phyloP scores from a whole-genome alignment of 371 early-diverging fungal genomes.

The Cokeromyces recurvatus region DNA sequence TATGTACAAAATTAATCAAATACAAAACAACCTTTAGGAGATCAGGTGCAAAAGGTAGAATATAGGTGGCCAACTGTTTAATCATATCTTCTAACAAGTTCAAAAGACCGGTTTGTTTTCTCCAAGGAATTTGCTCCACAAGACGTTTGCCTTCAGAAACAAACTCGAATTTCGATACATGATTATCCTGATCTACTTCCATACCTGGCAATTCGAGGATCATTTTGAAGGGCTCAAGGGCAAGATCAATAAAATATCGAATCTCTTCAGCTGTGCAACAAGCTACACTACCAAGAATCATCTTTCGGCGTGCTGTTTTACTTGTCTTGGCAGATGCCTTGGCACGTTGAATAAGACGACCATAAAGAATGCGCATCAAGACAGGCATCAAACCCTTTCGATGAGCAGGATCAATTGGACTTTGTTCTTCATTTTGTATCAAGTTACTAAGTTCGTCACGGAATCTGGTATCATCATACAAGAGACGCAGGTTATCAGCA shows the following conservation, averaged over 20 bases:
- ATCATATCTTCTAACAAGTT: slow-evolving; percentile 75
- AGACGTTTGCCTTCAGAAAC: slow-evolving; percentile 17
- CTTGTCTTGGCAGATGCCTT: slow-evolving; percentile 56
- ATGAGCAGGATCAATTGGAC: slow-evolving; percentile 59
- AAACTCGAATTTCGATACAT: slow-evolving; percentile 13
- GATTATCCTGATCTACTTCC: slow-evolving; percentile 11
- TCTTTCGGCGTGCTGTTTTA: slow-evolving; percentile 60
- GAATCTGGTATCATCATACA: slow-evolving; percentile 84
- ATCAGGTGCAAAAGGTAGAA: slow-evolving; percentile 66
- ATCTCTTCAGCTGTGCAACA: slow-evolving; percentile 65
- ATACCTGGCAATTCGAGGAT: slow-evolving; percentile 33
- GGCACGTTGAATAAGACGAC: slow-evolving; percentile 77
- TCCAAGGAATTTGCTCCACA: slow-evolving; percentile 41
- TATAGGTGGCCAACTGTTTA: slow-evolving; percentile 70
- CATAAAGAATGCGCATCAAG: slow-evolving; percentile 82
- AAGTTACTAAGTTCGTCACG: slow-evolving; percentile 83
- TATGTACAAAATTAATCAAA: slow-evolving; percentile 56
- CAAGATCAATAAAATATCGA: slow-evolving; percentile 68
- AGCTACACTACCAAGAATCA: slow-evolving; percentile 76
- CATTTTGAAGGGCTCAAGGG: slow-evolving; percentile 71
- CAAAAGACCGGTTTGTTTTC: slow-evolving; percentile 79
- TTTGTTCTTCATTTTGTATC: slow-evolving; percentile 54
- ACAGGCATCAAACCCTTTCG: slow-evolving; percentile 69
- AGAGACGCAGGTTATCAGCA: slow-evolving; percentile 66
- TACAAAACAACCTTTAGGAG: slow-evolving; percentile 68